Percentiles rank a stretch among this genome's conserved stretches.
Conservation (phyloP, 2,329 filamentous ascomycete genomes). For the Metarhizium rileyi region DNA sequence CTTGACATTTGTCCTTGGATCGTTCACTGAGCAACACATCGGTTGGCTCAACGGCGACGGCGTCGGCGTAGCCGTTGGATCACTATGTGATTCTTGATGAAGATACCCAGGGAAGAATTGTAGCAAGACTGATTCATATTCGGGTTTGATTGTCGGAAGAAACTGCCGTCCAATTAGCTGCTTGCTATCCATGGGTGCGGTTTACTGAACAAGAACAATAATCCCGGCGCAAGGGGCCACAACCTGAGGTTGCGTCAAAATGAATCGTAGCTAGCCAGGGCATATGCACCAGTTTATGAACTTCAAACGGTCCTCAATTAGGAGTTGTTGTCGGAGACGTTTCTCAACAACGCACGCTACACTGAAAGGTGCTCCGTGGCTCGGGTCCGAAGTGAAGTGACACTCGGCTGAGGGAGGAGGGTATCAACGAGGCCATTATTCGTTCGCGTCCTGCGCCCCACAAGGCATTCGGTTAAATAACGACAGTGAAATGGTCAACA, state of each 20-base stretch:
- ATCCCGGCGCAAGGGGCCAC: too few species aligned
- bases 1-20: not conserved
- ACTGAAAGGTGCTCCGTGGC: not conserved
- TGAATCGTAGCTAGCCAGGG: too few species aligned
- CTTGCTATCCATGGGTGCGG: not conserved
- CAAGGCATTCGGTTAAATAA: not conserved
- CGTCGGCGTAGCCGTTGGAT: not conserved
- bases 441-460: not conserved
- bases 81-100: not conserved
- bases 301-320: too few species aligned
- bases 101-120: not conserved
- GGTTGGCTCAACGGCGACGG: not conserved
- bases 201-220: not conserved
- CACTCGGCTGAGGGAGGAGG: slow-evolving; percentile 3
- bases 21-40: not conserved
- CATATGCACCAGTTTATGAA: not conserved
- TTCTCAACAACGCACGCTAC: not conserved
- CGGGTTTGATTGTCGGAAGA: not conserved
- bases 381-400: slow-evolving; percentile 6
- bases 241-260: too few species aligned
- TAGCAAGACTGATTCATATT: not conserved
- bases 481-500: not conserved
- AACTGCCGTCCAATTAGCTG: not conserved
- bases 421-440: not conserved
- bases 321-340: too few species aligned